Evolutionary conservation across 768 basidiomycete species (phyloP), one percentile per base, ranked within the genome.

Genomic region (Xanthoconium purpureum): DNA sequence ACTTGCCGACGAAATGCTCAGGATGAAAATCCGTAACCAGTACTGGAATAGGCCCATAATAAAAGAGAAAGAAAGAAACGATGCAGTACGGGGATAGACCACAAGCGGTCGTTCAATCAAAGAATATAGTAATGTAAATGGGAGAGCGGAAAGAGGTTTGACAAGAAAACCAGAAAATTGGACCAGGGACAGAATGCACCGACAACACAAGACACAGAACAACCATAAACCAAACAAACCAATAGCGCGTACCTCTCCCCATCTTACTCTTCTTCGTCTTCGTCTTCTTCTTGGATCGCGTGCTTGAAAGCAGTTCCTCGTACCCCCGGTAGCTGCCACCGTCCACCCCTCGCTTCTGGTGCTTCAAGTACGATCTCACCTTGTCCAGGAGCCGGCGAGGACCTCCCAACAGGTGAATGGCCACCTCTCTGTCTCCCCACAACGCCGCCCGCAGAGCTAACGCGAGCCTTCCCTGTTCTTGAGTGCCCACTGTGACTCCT

Each of bases 271-370:
- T 91, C 91, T 70, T 91, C 91, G 20, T 78, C 91, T 69, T 92
- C 91, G 61, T 93, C 91, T 66, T 91, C 91, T 67, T 92, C 91
- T 68, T 91, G 88, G 53, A 91, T 91, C 6, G 88, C 72, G 59
- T 85, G 82, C 63, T 66, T 74, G 63, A 89, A 89, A 10, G 89
- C 84, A 48, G 82, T 84, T 1, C 88, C 89, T 28, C 89, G 80
- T n/a, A 73, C 77, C 47, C 77, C 69, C 28, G 91, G 89, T 13
- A 93, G 74, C 66, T 89, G 87, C 58, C 90, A 76, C 61, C 90
- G 77, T 32, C 83, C 81, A 0, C 79, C 74, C 55, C 85, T 75
- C 8, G 77, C 64, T 52, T 85, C 84, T 5, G 75, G 68, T 4
- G 75, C 59, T 13, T 86, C 81, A 52, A 79, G 79, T 12, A 63